Evolutionary conservation across 2,329 filamentous ascomycete species (phyloP).

Genomic region (Exutisphaerella laricina): DNA sequence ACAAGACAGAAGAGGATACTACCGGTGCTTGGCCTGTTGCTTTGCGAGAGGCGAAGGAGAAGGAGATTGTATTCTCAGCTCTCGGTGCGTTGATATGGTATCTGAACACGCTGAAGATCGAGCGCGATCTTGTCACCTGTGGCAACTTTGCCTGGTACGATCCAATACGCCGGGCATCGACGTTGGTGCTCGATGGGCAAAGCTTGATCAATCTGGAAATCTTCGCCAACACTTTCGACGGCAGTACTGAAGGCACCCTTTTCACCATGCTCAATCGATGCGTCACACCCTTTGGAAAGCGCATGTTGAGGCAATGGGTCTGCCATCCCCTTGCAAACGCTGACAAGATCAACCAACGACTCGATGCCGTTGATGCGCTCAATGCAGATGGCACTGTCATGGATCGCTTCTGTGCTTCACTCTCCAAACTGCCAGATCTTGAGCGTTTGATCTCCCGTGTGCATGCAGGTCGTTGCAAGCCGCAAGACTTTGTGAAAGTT

Average conservation of each 20-base stretch:
- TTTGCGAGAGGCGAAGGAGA: slow-evolving; percentile 66
- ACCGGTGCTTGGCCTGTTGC: slow-evolving; percentile 70
- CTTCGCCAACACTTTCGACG: slow-evolving; percentile 88
- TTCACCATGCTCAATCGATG: slow-evolving; percentile 90
- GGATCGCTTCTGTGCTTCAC: slow-evolving; percentile 80
- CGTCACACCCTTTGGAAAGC: slow-evolving; percentile 94
- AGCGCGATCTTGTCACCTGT: slow-evolving; percentile 78
- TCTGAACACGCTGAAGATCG: slow-evolving; percentile 74
- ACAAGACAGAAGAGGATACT: slow-evolving; percentile 47
- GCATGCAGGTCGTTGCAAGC: slow-evolving; percentile 82
- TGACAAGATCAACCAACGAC: slow-evolving; percentile 79
- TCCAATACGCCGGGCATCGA: slow-evolving; percentile 85
- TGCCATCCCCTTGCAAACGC: slow-evolving; percentile 90
- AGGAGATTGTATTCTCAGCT: slow-evolving; percentile 82
- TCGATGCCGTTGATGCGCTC: slow-evolving; percentile 90
- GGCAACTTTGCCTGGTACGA: slow-evolving; percentile 89
- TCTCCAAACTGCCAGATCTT: slow-evolving; percentile 88
- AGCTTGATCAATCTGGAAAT: slow-evolving; percentile 97
- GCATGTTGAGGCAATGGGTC: slow-evolving; percentile 93
- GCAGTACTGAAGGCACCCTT: slow-evolving; percentile 75
- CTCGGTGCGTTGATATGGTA: slow-evolving; percentile 87
- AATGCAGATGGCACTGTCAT: slow-evolving; percentile 76
- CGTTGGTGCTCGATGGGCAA: slow-evolving; percentile 87
- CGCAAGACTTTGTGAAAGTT: slow-evolving; percentile 88
- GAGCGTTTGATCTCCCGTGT: slow-evolving; percentile 91